Base-by-base conservation (phyloP, 164 flowering plant genomes). In the Vitis vinifera region DNA sequence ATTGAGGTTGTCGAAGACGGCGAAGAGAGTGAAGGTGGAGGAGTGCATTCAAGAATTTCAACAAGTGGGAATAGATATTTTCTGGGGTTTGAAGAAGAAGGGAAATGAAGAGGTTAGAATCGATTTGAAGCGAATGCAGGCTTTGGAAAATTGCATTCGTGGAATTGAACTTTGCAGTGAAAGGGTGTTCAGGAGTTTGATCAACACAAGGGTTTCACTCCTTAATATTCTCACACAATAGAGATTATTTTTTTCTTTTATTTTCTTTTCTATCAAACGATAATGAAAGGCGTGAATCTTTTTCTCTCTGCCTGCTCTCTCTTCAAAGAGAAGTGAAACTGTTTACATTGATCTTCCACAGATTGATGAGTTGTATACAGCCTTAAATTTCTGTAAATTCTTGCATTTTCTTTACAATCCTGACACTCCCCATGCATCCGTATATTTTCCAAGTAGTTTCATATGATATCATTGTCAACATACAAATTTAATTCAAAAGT, bases 151-250 rank as follows among this genome's bases (percentile, higher is more conserved):
- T 3, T 79, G 84, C 13, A 71, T 90, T 4, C 71, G 67, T n/a
- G 79, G 66, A 44, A 81, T 92, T 15, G 95, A 89, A 71, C 70
- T 44, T 60, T 82, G 71, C 2, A 82, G 88, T 51, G 90, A 84
- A 66, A 83, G 71, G 65, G 82, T 83, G 56, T 89, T 89, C 47
- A 83, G 92, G 81, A 78, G 94, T 70, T 84, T 92, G 78, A 83
- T 92, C 14, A 82, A 63, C 66, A 74, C 92, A 1, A 83, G 95
- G 70, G 97, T 92, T 78, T 89, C 94, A 8, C 69, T 90, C 16
- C 88, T 92, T 58, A 90, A 92, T 70, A 76, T 84, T 69, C 84
- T 89, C 65, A 84, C 93, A 31, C 84, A 76, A 16, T 84, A 75
- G 62, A 49, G n/a, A 52, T 37, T 37, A 0, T 37, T 37, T 37